Percentiles rank a stretch among this genome's conserved stretches.
These are phyloP conservation scores for Coffea canephora DNA, from an alignment of 257 asterid genomes.

Conservation along the genomic window DNA sequence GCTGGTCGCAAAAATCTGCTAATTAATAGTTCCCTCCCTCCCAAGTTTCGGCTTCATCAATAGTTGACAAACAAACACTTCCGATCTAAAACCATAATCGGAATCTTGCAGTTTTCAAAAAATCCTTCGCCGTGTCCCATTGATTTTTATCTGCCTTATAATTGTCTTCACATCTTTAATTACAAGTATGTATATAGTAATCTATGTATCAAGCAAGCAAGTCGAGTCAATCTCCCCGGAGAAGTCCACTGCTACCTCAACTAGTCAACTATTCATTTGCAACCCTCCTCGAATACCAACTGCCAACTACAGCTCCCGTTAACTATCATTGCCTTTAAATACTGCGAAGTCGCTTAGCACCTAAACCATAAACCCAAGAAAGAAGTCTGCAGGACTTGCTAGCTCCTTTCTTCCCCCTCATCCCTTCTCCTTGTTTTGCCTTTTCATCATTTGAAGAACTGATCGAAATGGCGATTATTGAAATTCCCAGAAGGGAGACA, in stretches of 20 bases:
- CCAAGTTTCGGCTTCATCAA: background rate
- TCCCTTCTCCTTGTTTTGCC: no score
- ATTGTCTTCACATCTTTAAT: background rate
- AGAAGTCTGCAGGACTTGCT: background rate
- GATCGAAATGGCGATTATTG: constrained; percentile 40
- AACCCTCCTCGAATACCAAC: constrained; percentile 2
- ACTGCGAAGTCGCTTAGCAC: background rate
- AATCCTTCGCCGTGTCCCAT: background rate
- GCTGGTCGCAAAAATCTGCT: background rate
- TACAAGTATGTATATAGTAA: background rate
- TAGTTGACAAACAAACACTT: background rate
- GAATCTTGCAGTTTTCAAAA: background rate
- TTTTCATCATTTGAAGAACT: background rate
- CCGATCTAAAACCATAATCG: constrained; percentile 5
- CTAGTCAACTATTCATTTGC: background rate
- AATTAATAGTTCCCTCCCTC: background rate
- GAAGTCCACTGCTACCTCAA: background rate
- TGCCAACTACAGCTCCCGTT: background rate
- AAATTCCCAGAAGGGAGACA: constrained; percentile 22
- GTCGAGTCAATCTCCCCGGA: background rate
- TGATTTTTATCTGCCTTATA: background rate
- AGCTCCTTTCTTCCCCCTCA: background rate
- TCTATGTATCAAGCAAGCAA: background rate
- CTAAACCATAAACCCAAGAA: background rate
- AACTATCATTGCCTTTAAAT: background rate